Conservation (phyloP, 2,329 filamentous ascomycete genomes). For the Tolypocladium album region DNA sequence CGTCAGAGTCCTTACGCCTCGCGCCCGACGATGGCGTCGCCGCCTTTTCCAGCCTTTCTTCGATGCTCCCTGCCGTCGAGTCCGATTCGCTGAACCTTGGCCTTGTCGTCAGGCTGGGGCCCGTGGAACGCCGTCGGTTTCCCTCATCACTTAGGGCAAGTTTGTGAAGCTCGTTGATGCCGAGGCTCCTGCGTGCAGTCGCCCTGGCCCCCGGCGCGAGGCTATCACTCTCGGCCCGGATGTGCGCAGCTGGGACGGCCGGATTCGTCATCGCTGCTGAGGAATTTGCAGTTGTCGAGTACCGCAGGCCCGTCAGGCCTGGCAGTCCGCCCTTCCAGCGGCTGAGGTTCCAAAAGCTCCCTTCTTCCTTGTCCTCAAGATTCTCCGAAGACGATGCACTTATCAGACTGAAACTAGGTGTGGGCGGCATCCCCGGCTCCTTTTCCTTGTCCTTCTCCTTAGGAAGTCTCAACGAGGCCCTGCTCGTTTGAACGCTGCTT, state of each 20-base stretch:
- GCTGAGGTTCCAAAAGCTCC: constrained; percentile 46
- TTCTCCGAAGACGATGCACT: constrained; percentile 21
- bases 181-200: constrained; percentile 19
- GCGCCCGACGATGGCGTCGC: constrained; percentile 8
- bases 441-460: constrained; percentile 13
- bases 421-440: constrained; percentile 30
- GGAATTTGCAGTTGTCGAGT: constrained; percentile 13
- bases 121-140: constrained; percentile 19
- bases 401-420: constrained; percentile 44
- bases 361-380: constrained; percentile 29
- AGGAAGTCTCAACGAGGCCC: constrained; percentile 11
- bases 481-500: constrained; percentile 17
- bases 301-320: constrained; percentile 23
- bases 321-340: constrained; percentile 37
- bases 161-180: constrained; percentile 14
- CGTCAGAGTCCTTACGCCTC: constrained; percentile 21
- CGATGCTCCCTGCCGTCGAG: constrained; percentile 7
- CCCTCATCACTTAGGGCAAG: constrained; percentile 13
- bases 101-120: constrained; percentile 10
- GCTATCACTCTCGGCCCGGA: constrained; percentile 16
- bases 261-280: constrained; percentile 2
- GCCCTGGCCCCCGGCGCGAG: constrained; percentile 21
- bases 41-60: constrained; percentile 7
- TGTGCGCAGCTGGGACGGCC: constrained; percentile 19
- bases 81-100: constrained; percentile 11